Percentiles rank a stretch among this genome's conserved stretches.
Conservation (phyloP, 331 rosid species). For the Erythrophleum ivorense region DNA sequence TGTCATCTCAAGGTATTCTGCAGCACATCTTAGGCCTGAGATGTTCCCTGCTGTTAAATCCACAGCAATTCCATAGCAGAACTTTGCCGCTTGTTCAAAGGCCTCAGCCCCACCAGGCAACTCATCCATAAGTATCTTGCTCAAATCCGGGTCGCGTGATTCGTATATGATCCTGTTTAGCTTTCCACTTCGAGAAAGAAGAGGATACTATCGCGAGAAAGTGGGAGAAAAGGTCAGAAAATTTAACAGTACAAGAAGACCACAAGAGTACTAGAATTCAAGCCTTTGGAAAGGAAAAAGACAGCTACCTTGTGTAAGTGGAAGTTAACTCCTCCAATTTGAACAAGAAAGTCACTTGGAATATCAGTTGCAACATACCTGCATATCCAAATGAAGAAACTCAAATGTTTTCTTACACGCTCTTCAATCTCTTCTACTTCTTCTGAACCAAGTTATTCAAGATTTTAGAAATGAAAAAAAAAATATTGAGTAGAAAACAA, state of each 20-base stretch:
- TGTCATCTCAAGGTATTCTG: constrained; percentile 95
- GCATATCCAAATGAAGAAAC: constrained; percentile 22
- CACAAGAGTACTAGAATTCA: background rate
- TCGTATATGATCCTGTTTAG: constrained; percentile 79
- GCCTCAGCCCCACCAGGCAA: constrained; percentile 89
- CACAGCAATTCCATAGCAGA: constrained; percentile 89
- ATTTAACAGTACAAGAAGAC: constrained; percentile 25
- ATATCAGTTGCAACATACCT: constrained; percentile 96
- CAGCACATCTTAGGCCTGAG: constrained; percentile 93
- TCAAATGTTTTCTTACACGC: background rate
- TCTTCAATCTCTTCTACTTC: background rate
- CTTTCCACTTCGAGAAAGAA: constrained; percentile 93
- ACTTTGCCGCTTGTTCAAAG: constrained; percentile 86
- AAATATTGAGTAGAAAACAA: too few relatives aligned
- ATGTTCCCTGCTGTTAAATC: constrained; percentile 96
- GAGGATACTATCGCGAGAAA: constrained; percentile 68
- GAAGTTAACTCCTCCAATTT: constrained; percentile 71
- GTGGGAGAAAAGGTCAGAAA: constrained; percentile 20
- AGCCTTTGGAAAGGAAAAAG: background rate
- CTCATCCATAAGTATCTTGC: constrained; percentile 73
- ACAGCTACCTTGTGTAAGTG: constrained; percentile 85
- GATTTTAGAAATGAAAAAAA: background rate
- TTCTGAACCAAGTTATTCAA: background rate
- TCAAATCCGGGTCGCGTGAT: constrained; percentile 63
- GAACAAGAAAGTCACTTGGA: constrained; percentile 85